These are phyloP conservation scores for Xerocomellus amylosporus DNA, from an alignment of 768 basidiomycete species.

Conservation along the genomic window DNA sequence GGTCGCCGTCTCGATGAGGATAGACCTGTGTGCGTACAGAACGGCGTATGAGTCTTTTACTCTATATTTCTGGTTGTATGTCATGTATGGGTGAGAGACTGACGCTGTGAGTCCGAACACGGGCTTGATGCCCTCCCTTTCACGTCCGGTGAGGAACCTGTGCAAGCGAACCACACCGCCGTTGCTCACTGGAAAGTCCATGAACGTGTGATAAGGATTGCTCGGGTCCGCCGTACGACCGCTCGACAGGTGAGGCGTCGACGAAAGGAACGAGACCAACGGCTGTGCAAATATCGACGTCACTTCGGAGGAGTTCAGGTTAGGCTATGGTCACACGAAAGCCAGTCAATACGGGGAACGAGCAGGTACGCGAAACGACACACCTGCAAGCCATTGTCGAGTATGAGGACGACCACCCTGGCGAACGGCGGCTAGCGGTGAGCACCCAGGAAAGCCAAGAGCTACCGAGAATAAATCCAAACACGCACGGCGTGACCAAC, in stretches of 20 bases:
- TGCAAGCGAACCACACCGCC: constrained; percentile 53
- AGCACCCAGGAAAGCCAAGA: not conserved
- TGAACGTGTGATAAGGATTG: constrained; percentile 58
- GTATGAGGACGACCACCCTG: constrained; percentile 83
- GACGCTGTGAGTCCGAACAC: constrained; percentile 87
- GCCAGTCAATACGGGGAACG: not conserved
- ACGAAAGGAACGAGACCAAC: constrained; percentile 65
- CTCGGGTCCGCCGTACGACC: constrained; percentile 49
- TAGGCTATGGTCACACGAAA: constrained; percentile 48
- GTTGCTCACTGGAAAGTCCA: constrained; percentile 50
- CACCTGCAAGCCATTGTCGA: constrained; percentile 74
- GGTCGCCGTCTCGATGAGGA: constrained; percentile 49
- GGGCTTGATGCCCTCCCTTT: constrained; percentile 83
- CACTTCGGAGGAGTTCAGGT: constrained; percentile 78
- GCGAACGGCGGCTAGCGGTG: not conserved
- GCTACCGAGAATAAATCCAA: not conserved
- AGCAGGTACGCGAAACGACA: not conserved
- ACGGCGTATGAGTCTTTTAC: not conserved
- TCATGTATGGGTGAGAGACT: constrained; percentile 27
- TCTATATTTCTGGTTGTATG: not conserved
- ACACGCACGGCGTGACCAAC: constrained; percentile 82
- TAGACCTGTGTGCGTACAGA: constrained; percentile 36
- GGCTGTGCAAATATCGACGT: constrained; percentile 84
- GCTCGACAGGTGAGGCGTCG: constrained; percentile 57
- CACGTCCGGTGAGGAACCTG: constrained; percentile 81